Conservation (phyloP, 1,284 basidiomycete genomes). For the Pseudozyma sp. region DNA sequence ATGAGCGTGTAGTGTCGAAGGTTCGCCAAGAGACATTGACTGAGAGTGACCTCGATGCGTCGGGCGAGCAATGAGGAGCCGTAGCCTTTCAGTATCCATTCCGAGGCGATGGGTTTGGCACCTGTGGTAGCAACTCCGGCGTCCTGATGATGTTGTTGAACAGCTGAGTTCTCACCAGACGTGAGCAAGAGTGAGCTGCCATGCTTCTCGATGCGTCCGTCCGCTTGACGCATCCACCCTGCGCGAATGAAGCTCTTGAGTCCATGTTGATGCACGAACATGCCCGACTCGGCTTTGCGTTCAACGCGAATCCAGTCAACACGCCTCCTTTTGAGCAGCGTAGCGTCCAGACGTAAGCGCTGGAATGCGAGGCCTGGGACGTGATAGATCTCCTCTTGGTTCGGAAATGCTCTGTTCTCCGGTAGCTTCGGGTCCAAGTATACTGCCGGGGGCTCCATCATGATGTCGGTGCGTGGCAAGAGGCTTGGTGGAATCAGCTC, state of each 20-base stretch:
- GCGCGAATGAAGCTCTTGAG: constrained; percentile 44
- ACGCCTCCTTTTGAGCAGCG: constrained; percentile 31
- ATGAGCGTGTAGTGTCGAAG: constrained; percentile 23
- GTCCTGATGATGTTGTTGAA: constrained; percentile 22
- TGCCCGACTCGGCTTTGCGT: constrained; percentile 28
- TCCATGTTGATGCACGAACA: constrained; percentile 28
- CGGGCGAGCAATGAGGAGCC: constrained; percentile 56
- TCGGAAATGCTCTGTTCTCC: constrained; percentile 37
- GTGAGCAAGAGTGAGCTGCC: constrained; percentile 21
- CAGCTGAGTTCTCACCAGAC: constrained; percentile 5
- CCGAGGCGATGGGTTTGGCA: constrained; percentile 16
- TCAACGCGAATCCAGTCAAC: constrained; percentile 55
- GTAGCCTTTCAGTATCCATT: constrained; percentile 44
- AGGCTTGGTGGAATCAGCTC: constrained; percentile 47
- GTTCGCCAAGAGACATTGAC: constrained; percentile 35
- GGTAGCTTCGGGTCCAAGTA: constrained; percentile 14
- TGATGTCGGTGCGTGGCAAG: constrained; percentile 34
- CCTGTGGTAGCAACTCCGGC: constrained; percentile 13
- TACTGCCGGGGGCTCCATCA: constrained; percentile 10
- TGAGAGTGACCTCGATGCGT: constrained; percentile 39
- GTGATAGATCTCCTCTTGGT: constrained; percentile 47
- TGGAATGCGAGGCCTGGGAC: constrained; percentile 42
- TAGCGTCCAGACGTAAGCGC: constrained; percentile 45
- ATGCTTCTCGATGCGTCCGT: constrained; percentile 19
- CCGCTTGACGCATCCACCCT: constrained; percentile 44